A percentile compares a stretch with the other conserved stretches of the same genome.
phyloP scores from a whole-genome alignment of 305 asterid species.

The Rubia balearica region DNA sequence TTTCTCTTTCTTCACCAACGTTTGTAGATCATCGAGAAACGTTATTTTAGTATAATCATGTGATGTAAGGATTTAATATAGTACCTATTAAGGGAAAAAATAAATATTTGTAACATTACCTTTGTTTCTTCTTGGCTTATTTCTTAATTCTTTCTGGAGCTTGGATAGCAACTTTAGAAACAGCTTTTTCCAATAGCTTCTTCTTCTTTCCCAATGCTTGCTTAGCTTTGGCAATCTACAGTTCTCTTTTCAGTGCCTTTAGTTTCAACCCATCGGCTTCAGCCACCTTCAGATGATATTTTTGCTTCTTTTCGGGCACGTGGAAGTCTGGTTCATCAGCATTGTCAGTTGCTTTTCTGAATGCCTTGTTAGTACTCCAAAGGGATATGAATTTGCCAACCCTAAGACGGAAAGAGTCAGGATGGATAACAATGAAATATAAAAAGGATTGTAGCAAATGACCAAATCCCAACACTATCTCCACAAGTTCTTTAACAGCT shows the following conservation, averaged over 20 bases:
- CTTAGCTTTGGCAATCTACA: constrained; percentile 63
- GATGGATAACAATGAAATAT: background rate
- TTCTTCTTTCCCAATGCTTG: constrained; percentile 77
- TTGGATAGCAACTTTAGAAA: constrained; percentile 64
- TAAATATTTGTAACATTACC: constrained; percentile 23
- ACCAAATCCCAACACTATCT: constrained; percentile 41
- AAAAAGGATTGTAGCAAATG: background rate
- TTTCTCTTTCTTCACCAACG: constrained; percentile 68
- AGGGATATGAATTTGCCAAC: constrained; percentile 53
- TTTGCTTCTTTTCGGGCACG: constrained; percentile 26
- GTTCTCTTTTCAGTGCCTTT: constrained; percentile 62
- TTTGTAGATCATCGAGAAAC: constrained; percentile 31
- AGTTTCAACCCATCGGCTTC: constrained; percentile 53
- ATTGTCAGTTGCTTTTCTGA: constrained; percentile 34
- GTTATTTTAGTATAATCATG: background rate
- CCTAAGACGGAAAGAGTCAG: constrained; percentile 27
- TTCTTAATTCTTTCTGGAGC: constrained; percentile 29
- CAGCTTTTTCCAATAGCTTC: constrained; percentile 76
- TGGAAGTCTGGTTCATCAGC: constrained; percentile 32
- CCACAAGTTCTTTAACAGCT: constrained; percentile 27
- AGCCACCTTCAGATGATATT: constrained; percentile 31
- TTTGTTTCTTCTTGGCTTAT: constrained; percentile 86
- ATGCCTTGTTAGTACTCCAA: constrained; percentile 44
- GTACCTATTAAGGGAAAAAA: background rate
- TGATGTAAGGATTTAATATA: background rate